These are phyloP conservation scores for Paramecium octaurelia DNA, from an alignment of 73 alveolate genomes.

Conservation along the genomic window DNA sequence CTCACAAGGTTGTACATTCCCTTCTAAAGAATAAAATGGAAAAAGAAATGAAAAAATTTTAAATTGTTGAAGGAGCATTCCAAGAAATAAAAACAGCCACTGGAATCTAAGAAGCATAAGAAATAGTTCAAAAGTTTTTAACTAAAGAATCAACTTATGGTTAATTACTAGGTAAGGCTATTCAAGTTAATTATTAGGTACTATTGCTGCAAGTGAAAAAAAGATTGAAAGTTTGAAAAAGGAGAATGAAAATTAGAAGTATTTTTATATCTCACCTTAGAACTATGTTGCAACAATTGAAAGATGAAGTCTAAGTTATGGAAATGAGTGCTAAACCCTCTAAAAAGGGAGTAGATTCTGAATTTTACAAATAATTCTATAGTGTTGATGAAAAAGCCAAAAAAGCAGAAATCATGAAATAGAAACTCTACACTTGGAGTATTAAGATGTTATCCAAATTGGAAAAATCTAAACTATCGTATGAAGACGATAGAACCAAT, in stretches of 20 bases:
- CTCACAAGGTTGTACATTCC: slow-evolving; percentile 76
- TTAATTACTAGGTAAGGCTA: slow-evolving; percentile 70
- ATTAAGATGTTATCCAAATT: slow-evolving; percentile 42
- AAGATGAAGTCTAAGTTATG: slow-evolving; percentile 29
- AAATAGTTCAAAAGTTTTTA: slow-evolving; percentile 79
- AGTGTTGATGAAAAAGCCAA: slow-evolving; percentile 57
- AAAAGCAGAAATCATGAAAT: slow-evolving; percentile 55
- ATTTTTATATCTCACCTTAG: slow-evolving; percentile 2
- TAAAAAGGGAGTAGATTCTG: slow-evolving; percentile 20
- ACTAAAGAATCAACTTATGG: slow-evolving; percentile 86
- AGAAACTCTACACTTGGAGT: slow-evolving; percentile 48
- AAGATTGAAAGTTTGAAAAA: slow-evolving; percentile 77
- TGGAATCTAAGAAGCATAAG: slow-evolving; percentile 82
- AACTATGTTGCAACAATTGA: slow-evolving; percentile 7
- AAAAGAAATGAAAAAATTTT: slow-evolving; percentile 83
- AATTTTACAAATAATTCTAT: slow-evolving; percentile 36
- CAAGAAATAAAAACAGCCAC: slow-evolving; percentile 80
- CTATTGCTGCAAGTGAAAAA: slow-evolving; percentile 81
- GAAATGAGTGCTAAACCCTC: slow-evolving; percentile 30
- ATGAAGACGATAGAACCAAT: background rate
- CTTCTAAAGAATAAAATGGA: slow-evolving; percentile 81
- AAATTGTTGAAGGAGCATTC: slow-evolving; percentile 81
- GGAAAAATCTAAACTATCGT: background rate
- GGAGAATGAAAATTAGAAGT: slow-evolving; percentile 68
- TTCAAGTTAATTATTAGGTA: slow-evolving; percentile 72